Evolutionary conservation across 139 green algal genomes (phyloP), one percentile per base, ranked within the genome.

Genomic region (Coccomyxa sp.): DNA sequence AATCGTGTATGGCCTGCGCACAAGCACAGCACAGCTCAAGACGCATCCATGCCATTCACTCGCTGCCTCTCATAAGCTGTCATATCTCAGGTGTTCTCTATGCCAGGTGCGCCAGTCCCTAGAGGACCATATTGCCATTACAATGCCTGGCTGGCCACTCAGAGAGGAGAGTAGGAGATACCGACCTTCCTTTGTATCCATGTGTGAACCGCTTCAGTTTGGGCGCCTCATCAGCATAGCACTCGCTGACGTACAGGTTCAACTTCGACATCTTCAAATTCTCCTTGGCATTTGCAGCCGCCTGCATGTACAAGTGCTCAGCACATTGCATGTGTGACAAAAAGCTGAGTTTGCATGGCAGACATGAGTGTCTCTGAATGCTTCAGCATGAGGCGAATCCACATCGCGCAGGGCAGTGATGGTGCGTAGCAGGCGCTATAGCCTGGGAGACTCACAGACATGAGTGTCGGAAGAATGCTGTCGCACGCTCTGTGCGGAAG

Each of bases 281-380:
- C 85, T 98, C 89, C 91, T 98, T 98, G 41, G 95, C 95, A 83
- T 98, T 98, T 39, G 95, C 91, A 22, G 90, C 95, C 68, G 93
- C 94, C 87, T 92, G 88, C 37, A 70, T 27, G 6, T 50, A 31
- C 44, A 41, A 31, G 27, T 34, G 44, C 33, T 29, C 24, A 31
- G n/a, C 70, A 75, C 12, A 40, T 8, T 44, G 27, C 34, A 73
- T 16, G n/a, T 31, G 24, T 24, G 8, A 44, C 33, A 27, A 27
- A 8, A 44, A 35, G 34, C 55, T 34, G 6, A 29, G 55, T 40
- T 44, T 34, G 73, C 39, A 64, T 8, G n/a, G n/a, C n/a, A n/a
- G n/a, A n/a, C n/a, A n/a, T n/a, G n/a, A n/a, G n/a, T n/a, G n/a
- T n/a, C n/a, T n/a, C n/a, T n/a, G n/a, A n/a, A n/a, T n/a, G n/a